Percentiles rank a stretch among this genome's conserved stretches.
Conservation (phyloP, 1,139 yeast genomes). For the Komagataea norvegica region DNA sequence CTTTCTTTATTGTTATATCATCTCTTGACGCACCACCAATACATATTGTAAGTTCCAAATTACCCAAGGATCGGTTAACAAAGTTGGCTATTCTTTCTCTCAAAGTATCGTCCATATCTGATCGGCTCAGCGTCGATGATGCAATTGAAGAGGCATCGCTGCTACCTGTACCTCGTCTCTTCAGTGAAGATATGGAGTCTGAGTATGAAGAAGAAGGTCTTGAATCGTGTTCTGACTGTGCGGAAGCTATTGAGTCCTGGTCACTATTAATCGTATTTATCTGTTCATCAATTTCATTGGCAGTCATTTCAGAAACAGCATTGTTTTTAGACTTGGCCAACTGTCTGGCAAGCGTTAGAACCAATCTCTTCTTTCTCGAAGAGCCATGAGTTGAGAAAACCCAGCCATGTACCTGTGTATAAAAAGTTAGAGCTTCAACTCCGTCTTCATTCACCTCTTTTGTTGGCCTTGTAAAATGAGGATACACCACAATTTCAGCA, state of each 20-base stretch:
- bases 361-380: constrained; percentile 64
- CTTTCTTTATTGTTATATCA: constrained; percentile 28
- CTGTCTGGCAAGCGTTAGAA: constrained; percentile 67
- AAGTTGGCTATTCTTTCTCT: constrained; percentile 56
- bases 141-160: constrained; percentile 15
- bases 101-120: constrained; percentile 37
- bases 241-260: constrained; percentile 2
- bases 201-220: constrained; percentile 11
- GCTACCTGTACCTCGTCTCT: constrained; percentile 14
- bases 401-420: constrained; percentile 71
- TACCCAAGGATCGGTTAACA: constrained; percentile 53
- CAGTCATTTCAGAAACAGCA: constrained; percentile 26
- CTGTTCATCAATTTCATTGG: constrained; percentile 25
- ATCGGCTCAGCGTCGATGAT: constrained; percentile 11
- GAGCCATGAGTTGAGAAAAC: constrained; percentile 66
- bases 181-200: constrained; percentile 19
- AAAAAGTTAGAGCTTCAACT: constrained; percentile 30
- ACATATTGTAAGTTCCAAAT: constrained; percentile 45
- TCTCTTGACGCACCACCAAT: constrained; percentile 43
- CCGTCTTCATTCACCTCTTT: not conserved
- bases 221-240: too few species aligned
- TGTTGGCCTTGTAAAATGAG: constrained; percentile 52
- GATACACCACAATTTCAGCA: constrained; percentile 44
- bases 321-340: constrained; percentile 44
- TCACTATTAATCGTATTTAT: constrained; percentile 15